Base-by-base conservation (phyloP, 2,329 filamentous ascomycete species). In the Mariannaea sp. region DNA sequence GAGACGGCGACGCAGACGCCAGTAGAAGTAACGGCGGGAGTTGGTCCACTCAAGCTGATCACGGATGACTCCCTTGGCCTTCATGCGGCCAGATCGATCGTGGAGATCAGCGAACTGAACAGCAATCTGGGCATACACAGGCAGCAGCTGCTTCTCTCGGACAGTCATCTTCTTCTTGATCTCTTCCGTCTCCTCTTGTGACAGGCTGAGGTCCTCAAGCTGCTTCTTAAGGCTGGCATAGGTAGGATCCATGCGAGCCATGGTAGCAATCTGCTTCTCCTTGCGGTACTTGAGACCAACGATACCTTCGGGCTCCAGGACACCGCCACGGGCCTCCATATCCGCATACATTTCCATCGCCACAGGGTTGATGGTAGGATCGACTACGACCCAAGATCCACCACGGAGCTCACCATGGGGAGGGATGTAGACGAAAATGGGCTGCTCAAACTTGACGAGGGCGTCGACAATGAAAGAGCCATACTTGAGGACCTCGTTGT, bases 321-420 rank as follows among this genome's bases (percentile, higher is more conserved):
- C 92, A 87, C 94, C 94, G 77, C 93, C 94, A 57, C 94, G 94
- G 51, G 94, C 82, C 62, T 99, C 93, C 61, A 89, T 87, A 69
- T 99, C 94, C 50, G 94, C 94, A 73, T 99, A 99, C 94, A 99
- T 99, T 76, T 99, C 94, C 94, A 99, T 99, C 69, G 86, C 88
- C 40, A 90, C 85, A 14, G 92, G 86, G 81, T 99, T 97, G 80
- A 99, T 99, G 61, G 94, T 97, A 42, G 94, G 94, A 72, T 99
- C 94, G 59, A 99, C 91, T 46, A 99, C 94, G 72, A 99, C 94
- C 94, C 94, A 99, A 58, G 94, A 99, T 68, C 94, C 94, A 84
- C 94, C 94, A 82, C 94, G 93, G 49, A 99, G 88, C 76, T 99
- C 94, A 65, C 94, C 93, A 69, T 88, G 90, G 7, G 94, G 94